Conservation (phyloP, 179 eudicot species). For the Actinidia arguta region DNA sequence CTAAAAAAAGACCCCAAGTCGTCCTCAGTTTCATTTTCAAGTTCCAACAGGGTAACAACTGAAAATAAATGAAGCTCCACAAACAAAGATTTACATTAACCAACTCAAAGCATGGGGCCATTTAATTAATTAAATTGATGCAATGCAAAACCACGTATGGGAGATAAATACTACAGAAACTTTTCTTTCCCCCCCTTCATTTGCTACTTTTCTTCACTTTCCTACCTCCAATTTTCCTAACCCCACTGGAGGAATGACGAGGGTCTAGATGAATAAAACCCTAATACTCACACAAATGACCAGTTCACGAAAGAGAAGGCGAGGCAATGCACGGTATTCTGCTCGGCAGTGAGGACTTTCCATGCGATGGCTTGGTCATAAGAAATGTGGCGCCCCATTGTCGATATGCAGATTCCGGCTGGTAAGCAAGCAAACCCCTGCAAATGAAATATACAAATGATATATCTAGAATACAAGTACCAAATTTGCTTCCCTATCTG, state of each 20-base stretch:
- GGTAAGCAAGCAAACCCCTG: constrained; percentile 65
- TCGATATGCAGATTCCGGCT: constrained; percentile 61
- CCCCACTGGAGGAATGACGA: background rate
- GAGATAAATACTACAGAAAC: background rate
- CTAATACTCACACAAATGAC: constrained; percentile 40
- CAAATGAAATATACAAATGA: background rate
- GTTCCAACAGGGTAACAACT: background rate
- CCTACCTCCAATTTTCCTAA: background rate
- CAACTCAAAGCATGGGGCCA: constrained; percentile 5
- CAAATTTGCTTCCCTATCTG: background rate
- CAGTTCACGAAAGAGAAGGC: constrained; percentile 65
- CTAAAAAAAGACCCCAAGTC: background rate
- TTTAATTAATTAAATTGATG: constrained; percentile 18
- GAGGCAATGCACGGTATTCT: constrained; percentile 52
- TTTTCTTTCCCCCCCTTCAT: background rate
- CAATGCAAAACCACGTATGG: background rate
- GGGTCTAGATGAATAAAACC: background rate
- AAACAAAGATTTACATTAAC: constrained; percentile 10
- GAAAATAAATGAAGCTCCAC: background rate
- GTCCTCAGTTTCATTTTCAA: background rate
- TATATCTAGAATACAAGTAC: background rate
- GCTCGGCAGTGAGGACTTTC: constrained; percentile 56
- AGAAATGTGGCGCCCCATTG: constrained; percentile 63
- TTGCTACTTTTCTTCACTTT: background rate
- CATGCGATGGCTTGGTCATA: constrained; percentile 65